phyloP scores from a whole-genome alignment of 2,329 filamentous ascomycete genomes.

The Aspergillus neoniger region DNA sequence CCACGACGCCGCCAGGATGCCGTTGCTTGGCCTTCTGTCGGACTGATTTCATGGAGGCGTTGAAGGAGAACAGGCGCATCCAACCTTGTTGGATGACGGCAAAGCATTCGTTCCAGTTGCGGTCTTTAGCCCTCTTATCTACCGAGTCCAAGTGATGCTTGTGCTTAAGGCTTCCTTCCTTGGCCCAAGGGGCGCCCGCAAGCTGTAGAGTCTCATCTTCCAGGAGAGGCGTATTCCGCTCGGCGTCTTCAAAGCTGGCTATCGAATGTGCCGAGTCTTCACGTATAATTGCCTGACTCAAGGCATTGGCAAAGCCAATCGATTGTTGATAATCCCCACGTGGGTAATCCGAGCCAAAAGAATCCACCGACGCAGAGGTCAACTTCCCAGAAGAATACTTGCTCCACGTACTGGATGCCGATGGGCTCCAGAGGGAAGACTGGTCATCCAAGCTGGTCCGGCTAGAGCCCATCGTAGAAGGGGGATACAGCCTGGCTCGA shows the following conservation, averaged over 20 bases:
- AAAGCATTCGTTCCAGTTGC: conserved; percentile 94
- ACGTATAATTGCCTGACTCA: conserved; percentile 94
- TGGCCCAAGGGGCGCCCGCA: conserved; percentile 94
- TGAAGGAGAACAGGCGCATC: conserved; percentile 92
- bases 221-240: conserved; percentile 66
- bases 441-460: conserved; percentile 92
- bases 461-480: conserved; percentile 83
- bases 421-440: conserved; percentile 88
- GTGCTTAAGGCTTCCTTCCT: conserved; percentile 93
- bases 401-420: conserved; percentile 90
- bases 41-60: conserved; percentile 70
- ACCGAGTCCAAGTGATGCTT: conserved; percentile 92
- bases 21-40: conserved; percentile 61
- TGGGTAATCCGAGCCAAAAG: conserved; percentile 74
- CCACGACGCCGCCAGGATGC: conserved; percentile 64
- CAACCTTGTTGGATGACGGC: conserved; percentile 94
- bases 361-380: conserved; percentile 89
- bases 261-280: conserved; percentile 63
- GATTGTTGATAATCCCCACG: conserved; percentile 88
- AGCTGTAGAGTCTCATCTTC: conserved; percentile 93
- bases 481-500: conserved; percentile 71
- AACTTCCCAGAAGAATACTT: conserved; percentile 88
- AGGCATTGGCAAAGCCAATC: conserved; percentile 93
- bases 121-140: conserved; percentile 89
- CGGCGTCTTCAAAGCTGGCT: conserved; percentile 60